Conservation (phyloP, 2,329 filamentous ascomycete genomes). For the Monosporascus sp. region DNA sequence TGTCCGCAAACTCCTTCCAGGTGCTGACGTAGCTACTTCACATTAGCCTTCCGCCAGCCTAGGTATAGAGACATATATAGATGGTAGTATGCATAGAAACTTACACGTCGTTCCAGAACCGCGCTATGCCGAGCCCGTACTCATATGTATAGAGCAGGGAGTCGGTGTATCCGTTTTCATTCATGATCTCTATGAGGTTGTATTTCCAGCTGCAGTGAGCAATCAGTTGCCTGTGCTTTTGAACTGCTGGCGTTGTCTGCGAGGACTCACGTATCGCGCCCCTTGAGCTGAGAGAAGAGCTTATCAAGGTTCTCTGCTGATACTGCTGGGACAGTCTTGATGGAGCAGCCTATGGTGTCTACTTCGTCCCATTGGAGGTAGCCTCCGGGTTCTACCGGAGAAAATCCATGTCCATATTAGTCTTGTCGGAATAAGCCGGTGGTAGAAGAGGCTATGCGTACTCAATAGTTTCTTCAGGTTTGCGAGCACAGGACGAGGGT, state of each 20-base stretch:
- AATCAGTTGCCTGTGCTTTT: too few species aligned
- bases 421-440: not conserved
- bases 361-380: conserved; percentile 14
- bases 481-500: conserved; percentile 5
- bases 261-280: too few species aligned
- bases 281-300: too few species aligned
- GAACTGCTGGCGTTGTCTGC: too few species aligned
- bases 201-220: not conserved
- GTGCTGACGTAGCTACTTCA: not conserved
- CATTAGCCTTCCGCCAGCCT: not conserved
- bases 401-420: too few species aligned
- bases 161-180: conserved; percentile 2
- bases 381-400: conserved; percentile 10
- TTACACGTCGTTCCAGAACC: conserved; percentile 11
- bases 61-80: not conserved
- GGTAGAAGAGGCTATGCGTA: not conserved
- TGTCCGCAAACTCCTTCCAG: not conserved
- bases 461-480: conserved; percentile 8
- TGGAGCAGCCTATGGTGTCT: not conserved
- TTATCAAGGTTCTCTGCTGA: too few species aligned
- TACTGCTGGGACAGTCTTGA: too few species aligned
- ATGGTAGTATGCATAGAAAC: not conserved
- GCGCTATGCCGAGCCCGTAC: conserved; percentile 3
- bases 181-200: conserved; percentile 2
- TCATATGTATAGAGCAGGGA: conserved; percentile 5